phyloP scores from a whole-genome alignment of 2,329 filamentous ascomycete genomes.

The Cyanodermella asteris region DNA sequence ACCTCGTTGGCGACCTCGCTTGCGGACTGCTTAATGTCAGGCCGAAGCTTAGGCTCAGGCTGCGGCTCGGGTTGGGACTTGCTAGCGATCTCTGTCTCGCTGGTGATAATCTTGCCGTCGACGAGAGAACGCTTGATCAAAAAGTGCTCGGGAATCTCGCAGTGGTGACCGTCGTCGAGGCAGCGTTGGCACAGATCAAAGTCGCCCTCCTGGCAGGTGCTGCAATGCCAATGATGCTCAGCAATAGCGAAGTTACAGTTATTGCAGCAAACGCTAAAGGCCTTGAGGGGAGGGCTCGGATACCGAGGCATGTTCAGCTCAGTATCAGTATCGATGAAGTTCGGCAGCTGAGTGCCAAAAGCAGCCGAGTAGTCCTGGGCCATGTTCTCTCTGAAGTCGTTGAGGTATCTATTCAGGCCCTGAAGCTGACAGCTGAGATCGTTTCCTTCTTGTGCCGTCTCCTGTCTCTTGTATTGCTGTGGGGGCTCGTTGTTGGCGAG shows the following conservation, averaged over 20 bases:
- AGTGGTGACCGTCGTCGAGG: constrained; percentile 52
- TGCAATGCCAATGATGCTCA: constrained; percentile 81
- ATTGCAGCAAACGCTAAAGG: constrained; percentile 87
- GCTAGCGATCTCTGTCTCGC: constrained; percentile 61
- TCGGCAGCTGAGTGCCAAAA: no score
- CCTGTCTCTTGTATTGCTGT: no score
- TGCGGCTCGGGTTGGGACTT: constrained; percentile 24
- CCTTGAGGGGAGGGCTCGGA: no score
- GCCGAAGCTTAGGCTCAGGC: constrained; percentile 10
- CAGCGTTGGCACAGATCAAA: constrained; percentile 79
- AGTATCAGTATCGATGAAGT: no score
- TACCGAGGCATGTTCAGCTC: no score
- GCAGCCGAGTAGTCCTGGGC: no score
- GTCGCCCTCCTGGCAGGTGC: constrained; percentile 77
- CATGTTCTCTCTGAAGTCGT: no score
- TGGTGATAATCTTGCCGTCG: constrained; percentile 59
- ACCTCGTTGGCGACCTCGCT: constrained; percentile 9
- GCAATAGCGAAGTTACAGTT: constrained; percentile 59
- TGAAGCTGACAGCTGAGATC: no score
- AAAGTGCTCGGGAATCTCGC: constrained; percentile 66
- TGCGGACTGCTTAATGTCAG: constrained; percentile 11
- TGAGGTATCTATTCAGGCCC: no score
- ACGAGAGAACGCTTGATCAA: constrained; percentile 75
- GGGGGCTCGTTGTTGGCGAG: no score
- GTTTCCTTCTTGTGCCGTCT: no score